Evolutionary conservation across 1,139 yeast genomes (phyloP), one percentile per base, ranked within the genome.

Genomic region (Zygosaccharomyces sapae): DNA sequence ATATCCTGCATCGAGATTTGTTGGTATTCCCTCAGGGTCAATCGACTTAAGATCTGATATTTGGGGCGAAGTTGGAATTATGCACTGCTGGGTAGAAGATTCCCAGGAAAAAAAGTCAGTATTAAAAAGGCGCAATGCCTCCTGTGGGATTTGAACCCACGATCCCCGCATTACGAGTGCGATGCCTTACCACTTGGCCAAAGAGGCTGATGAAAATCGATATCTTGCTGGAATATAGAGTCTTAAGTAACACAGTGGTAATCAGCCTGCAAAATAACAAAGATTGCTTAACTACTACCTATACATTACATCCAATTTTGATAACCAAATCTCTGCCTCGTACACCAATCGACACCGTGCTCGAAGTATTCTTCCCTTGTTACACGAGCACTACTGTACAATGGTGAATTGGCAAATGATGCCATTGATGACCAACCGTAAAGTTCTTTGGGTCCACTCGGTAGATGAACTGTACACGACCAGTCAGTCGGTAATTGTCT

Each of bases 361-460:
- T 90, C 97, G 57, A 80, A 76, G 61, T 89, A 90, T 47, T 90
- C 97, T 51, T 81, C 80, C 52, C 81, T 79, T 1, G 94, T 76
- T 20, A 90, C 80, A 51, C 80, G 74, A 6, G 84, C 76, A 44
- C 76, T 73, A 9, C 72, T 70, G 50, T 84, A 76, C 45, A 66
- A 56, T 0, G 70, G 73, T 1, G 77, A 80, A 35, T 76, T 62
- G 18, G 81, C 76, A 50, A 90, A 76, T 16, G 67, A 63, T 9
- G 74, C 69, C 29, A 83, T 86, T 9, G 83, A 77, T 41, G 70
- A 64, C 83, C 85, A 81, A 0, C 82, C 81, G 50, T 73, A 71
- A 2, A 71, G 61, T 3, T 69, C 66, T 5, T 76, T 73, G 40
- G 75, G 72, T 1, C 43, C 33, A 2, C 65, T 61, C 0, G 79